These are phyloP conservation scores for Myxozyma sirexii DNA, from an alignment of 805 yeast genomes.

Conservation along the genomic window DNA sequence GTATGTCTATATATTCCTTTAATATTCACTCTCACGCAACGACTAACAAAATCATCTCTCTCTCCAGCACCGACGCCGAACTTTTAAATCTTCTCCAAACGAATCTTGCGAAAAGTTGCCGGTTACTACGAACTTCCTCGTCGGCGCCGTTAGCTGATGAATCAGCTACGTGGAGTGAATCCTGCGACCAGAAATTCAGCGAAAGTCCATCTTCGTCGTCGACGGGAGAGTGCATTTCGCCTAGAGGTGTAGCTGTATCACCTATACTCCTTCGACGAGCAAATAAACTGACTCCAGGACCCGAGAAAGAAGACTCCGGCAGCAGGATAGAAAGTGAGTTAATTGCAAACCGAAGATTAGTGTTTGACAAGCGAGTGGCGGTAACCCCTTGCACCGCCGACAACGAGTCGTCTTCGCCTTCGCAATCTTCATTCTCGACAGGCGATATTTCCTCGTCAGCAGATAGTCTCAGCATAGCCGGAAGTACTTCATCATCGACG, in stretches of 20 bases:
- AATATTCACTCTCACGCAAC: no score
- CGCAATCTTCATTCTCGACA: neutral
- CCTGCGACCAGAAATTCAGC: neutral
- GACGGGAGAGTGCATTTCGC: no score
- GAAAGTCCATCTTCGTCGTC: neutral
- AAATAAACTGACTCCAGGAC: neutral
- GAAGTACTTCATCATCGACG: neutral
- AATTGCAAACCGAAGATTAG: neutral
- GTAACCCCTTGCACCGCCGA: no score
- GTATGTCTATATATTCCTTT: neutral
- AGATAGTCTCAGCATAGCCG: neutral
- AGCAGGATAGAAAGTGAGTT: neutral
- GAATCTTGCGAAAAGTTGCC: slow-evolving; percentile 7
- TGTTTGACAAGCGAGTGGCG: neutral
- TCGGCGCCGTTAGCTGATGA: neutral
- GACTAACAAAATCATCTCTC: neutral
- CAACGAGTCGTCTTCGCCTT: neutral
- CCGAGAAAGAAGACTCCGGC: neutral
- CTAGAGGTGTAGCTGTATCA: neutral
- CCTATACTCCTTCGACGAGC: neutral
- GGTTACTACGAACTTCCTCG: neutral
- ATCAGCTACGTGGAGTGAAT: neutral
- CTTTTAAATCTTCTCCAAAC: neutral
- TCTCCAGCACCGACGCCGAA: neutral
- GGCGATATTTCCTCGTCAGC: neutral